Percentiles rank a stretch among this genome's conserved stretches.
Conservation (phyloP, 192 early-diverging fungal species). For the Polychytrium aggregatum region DNA sequence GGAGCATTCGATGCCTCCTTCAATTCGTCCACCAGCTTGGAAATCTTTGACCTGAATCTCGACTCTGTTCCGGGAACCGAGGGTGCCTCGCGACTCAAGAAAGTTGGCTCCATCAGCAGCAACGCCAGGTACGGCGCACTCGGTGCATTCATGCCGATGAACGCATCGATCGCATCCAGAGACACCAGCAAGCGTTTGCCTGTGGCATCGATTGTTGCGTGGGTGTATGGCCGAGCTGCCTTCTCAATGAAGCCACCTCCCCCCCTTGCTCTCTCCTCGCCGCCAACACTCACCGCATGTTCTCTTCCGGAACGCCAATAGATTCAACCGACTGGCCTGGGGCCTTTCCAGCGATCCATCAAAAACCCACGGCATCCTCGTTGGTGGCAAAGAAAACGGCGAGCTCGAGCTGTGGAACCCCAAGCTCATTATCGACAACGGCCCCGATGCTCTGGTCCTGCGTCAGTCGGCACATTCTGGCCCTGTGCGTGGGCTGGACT, state of each 20-base stretch:
- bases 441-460: slow-evolving; percentile 46
- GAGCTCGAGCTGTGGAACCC: slow-evolving; percentile 85
- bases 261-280: too few relatives aligned
- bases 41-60: slow-evolving; percentile 68
- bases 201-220: too few relatives aligned
- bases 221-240: too few relatives aligned
- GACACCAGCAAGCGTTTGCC: too few relatives aligned
- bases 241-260: too few relatives aligned
- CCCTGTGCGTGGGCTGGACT: slow-evolving; percentile 81
- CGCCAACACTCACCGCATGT: too few relatives aligned
- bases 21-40: slow-evolving; percentile 76
- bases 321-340: slow-evolving; percentile 90
- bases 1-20: slow-evolving; percentile 96
- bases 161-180: too few relatives aligned
- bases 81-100: slow-evolving; percentile 23
- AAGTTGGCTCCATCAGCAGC: slow-evolving; percentile 40
- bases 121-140: slow-evolving; percentile 45
- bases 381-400: slow-evolving; percentile 91
- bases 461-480: slow-evolving; percentile 72
- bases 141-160: too few relatives aligned
- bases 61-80: slow-evolving; percentile 5
- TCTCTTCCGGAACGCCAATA: too few relatives aligned
- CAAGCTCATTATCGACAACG: slow-evolving; percentile 52
- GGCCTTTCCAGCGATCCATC: slow-evolving; percentile 24
- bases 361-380: slow-evolving; percentile 61